These are phyloP conservation scores for Alternaria sp. DNA, from an alignment of 2,329 filamentous ascomycete species.

Conservation along the genomic window DNA sequence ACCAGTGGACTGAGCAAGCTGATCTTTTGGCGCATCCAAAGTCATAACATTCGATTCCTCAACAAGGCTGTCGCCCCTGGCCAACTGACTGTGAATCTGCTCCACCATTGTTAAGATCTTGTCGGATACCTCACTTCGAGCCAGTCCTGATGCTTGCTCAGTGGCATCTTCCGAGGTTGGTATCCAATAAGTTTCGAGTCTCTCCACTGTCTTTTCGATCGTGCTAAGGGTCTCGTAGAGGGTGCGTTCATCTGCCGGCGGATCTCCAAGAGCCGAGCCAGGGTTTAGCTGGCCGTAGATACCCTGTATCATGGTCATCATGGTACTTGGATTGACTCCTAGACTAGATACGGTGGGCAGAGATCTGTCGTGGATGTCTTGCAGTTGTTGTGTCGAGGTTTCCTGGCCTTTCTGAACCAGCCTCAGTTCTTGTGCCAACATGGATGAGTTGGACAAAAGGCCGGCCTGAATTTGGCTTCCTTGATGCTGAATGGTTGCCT, in stretches of 20 bases:
- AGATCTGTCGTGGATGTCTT: not conserved
- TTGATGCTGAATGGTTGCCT: not conserved
- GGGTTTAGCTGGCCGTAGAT: not conserved
- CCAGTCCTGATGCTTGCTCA: not conserved
- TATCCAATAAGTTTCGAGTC: not conserved
- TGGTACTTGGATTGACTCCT: not conserved
- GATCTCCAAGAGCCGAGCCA: not conserved
- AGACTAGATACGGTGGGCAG: not conserved
- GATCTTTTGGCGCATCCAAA: not conserved
- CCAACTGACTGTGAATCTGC: not conserved
- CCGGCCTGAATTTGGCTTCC: not conserved
- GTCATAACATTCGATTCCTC: not conserved
- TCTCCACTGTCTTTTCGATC: not conserved
- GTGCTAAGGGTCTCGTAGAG: not conserved
- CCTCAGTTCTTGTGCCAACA: not conserved
- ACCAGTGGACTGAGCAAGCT: not conserved
- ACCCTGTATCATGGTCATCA: not conserved
- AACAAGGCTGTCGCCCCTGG: not conserved
- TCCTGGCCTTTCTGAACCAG: not conserved
- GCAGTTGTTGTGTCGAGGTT: not conserved
- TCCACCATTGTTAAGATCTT: not conserved
- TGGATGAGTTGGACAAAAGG: not conserved
- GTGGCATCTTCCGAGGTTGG: not conserved
- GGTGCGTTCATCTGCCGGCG: not conserved
- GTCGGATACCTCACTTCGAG: not conserved